Base-by-base conservation (phyloP, 2,329 filamentous ascomycete species). In the Aspergillus alliaceus region DNA sequence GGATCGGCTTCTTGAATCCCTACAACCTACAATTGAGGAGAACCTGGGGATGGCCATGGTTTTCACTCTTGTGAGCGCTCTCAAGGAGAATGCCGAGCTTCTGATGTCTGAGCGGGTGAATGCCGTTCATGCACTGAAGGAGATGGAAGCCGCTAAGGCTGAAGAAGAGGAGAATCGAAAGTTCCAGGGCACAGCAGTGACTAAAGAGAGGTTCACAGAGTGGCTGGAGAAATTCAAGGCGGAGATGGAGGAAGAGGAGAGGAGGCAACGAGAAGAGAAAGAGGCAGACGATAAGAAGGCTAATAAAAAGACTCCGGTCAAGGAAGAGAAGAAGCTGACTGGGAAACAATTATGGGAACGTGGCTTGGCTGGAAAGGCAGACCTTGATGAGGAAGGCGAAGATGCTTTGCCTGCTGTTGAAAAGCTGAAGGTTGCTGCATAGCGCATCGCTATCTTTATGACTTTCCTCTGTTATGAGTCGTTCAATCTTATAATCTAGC, bases 31-130 rank as follows among this genome's bases (percentile, higher is more conserved):
- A 0, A 89, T 97, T 34, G 88, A 95, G 72, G 95, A 99, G 75
- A 98, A 93, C 66, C 78, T 98, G 58, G 95, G 95, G 61, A 98
- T 98, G 89, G 90, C 92, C 54, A 99, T 99, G 95, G 80, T 99
- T 1, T 99, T 98, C 76, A 91, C 93, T 0, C 80, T 99, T 24
- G 89, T 96, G 53, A 91, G 90, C 14, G 86, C 89, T 0, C 79
- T 99, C 59, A 98, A 97, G 72, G 95, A 99, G 58, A 83, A 85
- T 51, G 93, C 93, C n/a, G 95, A 99, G 79, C 83, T 87, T 65
- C 83, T 99, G 57, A 86, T 98, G 64, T 77, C 82, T 15, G 86
- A 91, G 61, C 87, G 95, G 46, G 85, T 87, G 68, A 85, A 86
- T 57, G 89, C 81, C 8, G 84, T 81, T 15, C 77, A 85, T 64